phyloP scores from a whole-genome alignment of 140 eudicot genomes.

The Senecio squalidus region DNA sequence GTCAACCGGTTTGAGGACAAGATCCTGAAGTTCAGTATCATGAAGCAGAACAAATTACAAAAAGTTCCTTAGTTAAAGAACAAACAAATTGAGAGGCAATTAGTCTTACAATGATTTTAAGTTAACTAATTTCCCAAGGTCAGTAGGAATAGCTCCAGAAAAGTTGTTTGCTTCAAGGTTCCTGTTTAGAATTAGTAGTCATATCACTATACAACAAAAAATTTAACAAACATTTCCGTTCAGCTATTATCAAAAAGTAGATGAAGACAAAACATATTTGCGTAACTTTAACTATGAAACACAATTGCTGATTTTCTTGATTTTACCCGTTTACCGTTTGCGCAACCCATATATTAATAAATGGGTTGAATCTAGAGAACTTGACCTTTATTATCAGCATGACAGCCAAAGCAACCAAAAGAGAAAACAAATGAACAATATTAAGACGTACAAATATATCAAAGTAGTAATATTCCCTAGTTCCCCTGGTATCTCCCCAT shows the following conservation, averaged over 20 bases:
- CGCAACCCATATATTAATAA: neutral
- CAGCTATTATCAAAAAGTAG: neutral
- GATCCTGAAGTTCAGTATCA: slow-evolving; percentile 44
- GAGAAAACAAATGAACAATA: neutral
- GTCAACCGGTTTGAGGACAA: slow-evolving; percentile 63
- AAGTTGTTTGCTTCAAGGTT: slow-evolving; percentile 66
- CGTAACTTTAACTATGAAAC: too few relatives aligned
- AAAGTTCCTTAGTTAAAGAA: neutral
- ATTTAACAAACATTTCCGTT: neutral
- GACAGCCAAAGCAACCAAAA: neutral
- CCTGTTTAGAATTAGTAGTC: slow-evolving; percentile 36
- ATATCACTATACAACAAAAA: slow-evolving; percentile 6
- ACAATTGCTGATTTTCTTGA: neutral
- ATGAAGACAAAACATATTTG: neutral
- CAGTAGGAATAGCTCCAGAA: slow-evolving; percentile 59
- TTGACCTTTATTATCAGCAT: neutral
- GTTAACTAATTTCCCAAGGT: slow-evolving; percentile 50
- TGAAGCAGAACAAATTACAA: neutral
- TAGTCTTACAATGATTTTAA: slow-evolving; percentile 49
- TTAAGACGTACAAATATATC: slow-evolving; percentile 54
- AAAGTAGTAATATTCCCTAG: slow-evolving; percentile 66
- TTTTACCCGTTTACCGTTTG: neutral
- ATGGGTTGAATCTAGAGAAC: neutral
- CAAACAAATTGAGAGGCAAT: neutral
- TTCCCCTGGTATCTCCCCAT: slow-evolving; percentile 66